Conservation (phyloP, 306 rosid species). For the Prunus campanulata region DNA sequence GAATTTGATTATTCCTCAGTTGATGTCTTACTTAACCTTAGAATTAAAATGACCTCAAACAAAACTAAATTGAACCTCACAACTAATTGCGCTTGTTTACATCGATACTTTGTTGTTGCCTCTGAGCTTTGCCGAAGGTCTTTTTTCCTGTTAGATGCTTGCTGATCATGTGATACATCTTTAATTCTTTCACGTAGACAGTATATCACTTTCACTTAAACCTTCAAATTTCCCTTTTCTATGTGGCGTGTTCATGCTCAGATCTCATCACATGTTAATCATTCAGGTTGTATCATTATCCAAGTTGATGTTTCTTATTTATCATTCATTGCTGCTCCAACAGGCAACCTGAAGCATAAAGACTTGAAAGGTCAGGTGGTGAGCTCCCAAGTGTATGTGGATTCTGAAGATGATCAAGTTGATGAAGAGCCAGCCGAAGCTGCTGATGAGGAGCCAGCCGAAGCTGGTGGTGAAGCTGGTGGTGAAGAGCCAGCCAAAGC, state of each 20-base stretch:
- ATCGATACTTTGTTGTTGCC: neutral
- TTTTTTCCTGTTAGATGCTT: neutral
- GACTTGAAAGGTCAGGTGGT: constrained; percentile 38
- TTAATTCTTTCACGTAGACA: neutral
- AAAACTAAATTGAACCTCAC: neutral
- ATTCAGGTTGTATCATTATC: neutral
- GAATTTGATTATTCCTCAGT: neutral
- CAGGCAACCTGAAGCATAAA: constrained; percentile 44
- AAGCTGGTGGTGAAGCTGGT: neutral
- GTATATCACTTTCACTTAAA: neutral
- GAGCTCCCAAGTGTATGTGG: constrained; percentile 38
- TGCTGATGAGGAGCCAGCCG: constrained; percentile 11
- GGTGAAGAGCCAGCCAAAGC: constrained; percentile 7
- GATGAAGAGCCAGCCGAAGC: constrained; percentile 21
- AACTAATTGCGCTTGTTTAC: neutral
- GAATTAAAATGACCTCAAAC: neutral
- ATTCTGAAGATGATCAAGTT: constrained; percentile 6
- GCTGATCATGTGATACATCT: neutral
- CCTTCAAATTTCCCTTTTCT: neutral
- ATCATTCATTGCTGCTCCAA: constrained; percentile 2
- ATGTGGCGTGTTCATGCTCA: neutral
- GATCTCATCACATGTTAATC: neutral
- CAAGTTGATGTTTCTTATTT: neutral
- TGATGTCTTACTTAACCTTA: neutral
- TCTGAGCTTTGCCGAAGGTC: neutral